Base-by-base conservation (phyloP, 75 land plant genomes). In the Cryptomeria japonica region DNA sequence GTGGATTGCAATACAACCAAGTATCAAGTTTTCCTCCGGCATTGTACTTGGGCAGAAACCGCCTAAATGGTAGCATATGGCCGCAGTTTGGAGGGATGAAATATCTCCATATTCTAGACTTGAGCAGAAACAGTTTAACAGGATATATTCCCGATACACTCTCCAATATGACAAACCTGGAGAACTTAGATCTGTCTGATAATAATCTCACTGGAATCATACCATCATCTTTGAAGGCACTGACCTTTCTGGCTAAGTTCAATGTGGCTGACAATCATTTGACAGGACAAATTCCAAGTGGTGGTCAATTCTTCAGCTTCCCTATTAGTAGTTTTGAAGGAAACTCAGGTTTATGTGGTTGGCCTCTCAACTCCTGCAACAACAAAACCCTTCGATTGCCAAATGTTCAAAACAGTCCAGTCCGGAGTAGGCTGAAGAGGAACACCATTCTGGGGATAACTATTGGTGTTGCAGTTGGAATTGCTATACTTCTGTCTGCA, bases 1-100 rank as follows among this genome's bases (percentile, higher is more conserved):
- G 58, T 28, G 91, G 85, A 49, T 36, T 88, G 87, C 95, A 92
- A 83, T 94, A 94, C 82, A 93, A 93, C 31, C 90, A 92, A 55
- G 76, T 94, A 13, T 39, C 61, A 13, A 87, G 88, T 84, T 92
- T 94, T 82, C 95, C 95, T 5, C 95, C 96, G 70, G 84, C 92
- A 6, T 25, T 95, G 79, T 90, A 88, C 68, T 75, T 95, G 34
- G 86, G 94, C 49, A 25, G 88, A 64, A 96, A 96, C 87, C 32
- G 14, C 2, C 88, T 96, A 9, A 84, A 31, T 25, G 97, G 97
- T 16, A 25, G 86, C 11, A 96, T 96, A 36, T 94, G 91, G 72
- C 75, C 88, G 6, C 83, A 88, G 58, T 77, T 93, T 86, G 94
- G 93, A 16, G 22, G 72, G 16, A 49, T 93, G 86, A 87, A 73